Conservation (phyloP, 768 basidiomycete species). For the Fomitopsis serialis region DNA sequence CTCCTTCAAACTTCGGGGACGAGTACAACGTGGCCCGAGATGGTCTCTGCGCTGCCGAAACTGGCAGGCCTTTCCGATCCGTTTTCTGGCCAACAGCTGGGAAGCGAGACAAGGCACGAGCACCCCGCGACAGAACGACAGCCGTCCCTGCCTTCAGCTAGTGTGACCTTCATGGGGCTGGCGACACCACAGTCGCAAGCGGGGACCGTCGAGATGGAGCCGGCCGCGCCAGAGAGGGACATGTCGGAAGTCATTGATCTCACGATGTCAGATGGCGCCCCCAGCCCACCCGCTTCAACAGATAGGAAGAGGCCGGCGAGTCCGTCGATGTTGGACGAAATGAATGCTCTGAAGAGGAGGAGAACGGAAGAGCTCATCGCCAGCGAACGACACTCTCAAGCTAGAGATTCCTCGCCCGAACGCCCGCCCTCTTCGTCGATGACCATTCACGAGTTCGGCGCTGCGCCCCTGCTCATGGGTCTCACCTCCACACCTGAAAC, state of each 20-base stretch:
- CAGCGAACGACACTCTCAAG: not conserved
- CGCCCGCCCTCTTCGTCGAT: not conserved
- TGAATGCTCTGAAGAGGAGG: not conserved
- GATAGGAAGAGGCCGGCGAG: not conserved
- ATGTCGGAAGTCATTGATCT: not conserved
- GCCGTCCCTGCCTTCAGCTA: not conserved
- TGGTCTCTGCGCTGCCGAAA: not conserved
- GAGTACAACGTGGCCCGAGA: not conserved
- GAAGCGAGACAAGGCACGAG: not conserved
- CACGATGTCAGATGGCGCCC: not conserved
- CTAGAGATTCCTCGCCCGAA: not conserved
- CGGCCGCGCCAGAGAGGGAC: not conserved
- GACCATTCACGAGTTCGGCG: not conserved
- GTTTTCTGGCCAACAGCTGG: not conserved
- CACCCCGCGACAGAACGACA: no score
- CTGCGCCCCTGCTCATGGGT: not conserved
- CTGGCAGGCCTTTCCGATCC: not conserved
- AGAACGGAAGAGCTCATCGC: not conserved
- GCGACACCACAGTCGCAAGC: not conserved
- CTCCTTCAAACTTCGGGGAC: not conserved
- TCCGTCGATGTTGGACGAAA: not conserved
- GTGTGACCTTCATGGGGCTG: not conserved
- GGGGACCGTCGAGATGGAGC: not conserved
- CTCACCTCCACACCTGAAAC: not conserved
- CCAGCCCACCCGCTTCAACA: not conserved